A percentile compares a stretch with the other conserved stretches of the same genome.
phyloP scores from a whole-genome alignment of 2,329 filamentous ascomycete genomes.

The Raffaelea deltoideospora region DNA sequence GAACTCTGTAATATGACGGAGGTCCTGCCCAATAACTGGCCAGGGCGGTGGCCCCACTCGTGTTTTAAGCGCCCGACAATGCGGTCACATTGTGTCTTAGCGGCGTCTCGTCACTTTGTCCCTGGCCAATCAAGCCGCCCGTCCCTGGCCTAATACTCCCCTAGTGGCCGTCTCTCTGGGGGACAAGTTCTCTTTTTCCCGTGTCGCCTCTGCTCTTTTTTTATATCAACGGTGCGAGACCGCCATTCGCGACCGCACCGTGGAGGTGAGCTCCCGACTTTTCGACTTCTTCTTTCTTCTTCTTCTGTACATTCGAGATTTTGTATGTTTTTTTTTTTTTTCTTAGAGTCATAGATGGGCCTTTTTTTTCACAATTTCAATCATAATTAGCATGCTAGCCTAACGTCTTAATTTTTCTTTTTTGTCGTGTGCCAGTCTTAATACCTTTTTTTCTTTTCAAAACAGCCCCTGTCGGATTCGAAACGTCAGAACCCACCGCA shows the following conservation, averaged over 20 bases:
- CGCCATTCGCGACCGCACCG: background rate
- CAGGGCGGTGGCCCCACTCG: background rate
- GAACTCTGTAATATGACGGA: too few species aligned
- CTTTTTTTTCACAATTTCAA: too few species aligned
- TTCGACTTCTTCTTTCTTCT: too few species aligned
- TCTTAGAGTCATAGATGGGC: too few species aligned
- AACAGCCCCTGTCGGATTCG: background rate
- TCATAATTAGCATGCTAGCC: too few species aligned
- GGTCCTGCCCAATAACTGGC: too few species aligned
- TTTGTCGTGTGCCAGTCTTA: background rate
- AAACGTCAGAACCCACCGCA: background rate
- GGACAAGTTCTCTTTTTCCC: background rate
- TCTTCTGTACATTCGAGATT: too few species aligned
- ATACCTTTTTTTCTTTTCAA: background rate
- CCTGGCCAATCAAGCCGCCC: conserved; percentile 4
- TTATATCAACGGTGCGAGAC: background rate
- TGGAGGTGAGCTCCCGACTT: too few species aligned
- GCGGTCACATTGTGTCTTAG: conserved; percentile 6
- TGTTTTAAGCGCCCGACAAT: conserved; percentile 9
- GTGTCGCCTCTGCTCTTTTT: background rate
- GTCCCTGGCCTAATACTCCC: conserved; percentile 1
- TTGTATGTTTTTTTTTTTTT: background rate
- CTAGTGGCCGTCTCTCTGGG: background rate
- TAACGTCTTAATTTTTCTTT: background rate
- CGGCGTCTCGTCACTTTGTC: conserved; percentile 4